Conservation (phyloP, 805 yeast species). For the Limtongia smithiae region DNA sequence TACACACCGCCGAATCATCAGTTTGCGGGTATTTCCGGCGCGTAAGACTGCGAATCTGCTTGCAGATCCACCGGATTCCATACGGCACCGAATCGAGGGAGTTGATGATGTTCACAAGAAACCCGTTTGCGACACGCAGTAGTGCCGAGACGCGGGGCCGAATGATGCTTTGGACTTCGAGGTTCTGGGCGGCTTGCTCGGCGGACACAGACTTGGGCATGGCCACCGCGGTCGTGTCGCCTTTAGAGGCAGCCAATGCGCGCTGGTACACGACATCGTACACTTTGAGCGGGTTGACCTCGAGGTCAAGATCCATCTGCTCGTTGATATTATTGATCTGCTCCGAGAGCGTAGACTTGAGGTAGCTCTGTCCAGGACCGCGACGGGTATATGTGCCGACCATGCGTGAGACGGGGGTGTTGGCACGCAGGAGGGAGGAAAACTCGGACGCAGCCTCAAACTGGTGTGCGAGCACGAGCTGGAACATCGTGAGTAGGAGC, state of each 20-base stretch:
- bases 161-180: constrained; percentile 34
- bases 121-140: constrained; percentile 29
- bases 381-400: constrained; percentile 42
- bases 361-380: constrained; percentile 41
- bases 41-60: constrained; percentile 55
- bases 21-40: constrained; percentile 62
- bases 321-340: constrained; percentile 34
- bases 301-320: constrained; percentile 33
- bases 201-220: constrained; percentile 30
- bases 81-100: constrained; percentile 61
- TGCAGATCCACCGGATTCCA: constrained; percentile 69
- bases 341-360: constrained; percentile 35
- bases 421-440: constrained; percentile 39
- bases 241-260: constrained; percentile 1
- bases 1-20: constrained; percentile 34
- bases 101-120: constrained; percentile 52
- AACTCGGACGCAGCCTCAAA: constrained; percentile 39
- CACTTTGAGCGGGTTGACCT: constrained; percentile 38
- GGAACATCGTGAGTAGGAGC: constrained; percentile 39
- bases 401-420: constrained; percentile 42
- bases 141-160: constrained; percentile 33
- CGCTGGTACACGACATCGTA: constrained; percentile 32
- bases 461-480: constrained; percentile 39
- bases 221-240: constrained; percentile 13
- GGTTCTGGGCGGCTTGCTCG: constrained; percentile 36